Evolutionary conservation across 1,284 basidiomycete species (phyloP).

Genomic region (Microbotryomycetes sp.): DNA sequence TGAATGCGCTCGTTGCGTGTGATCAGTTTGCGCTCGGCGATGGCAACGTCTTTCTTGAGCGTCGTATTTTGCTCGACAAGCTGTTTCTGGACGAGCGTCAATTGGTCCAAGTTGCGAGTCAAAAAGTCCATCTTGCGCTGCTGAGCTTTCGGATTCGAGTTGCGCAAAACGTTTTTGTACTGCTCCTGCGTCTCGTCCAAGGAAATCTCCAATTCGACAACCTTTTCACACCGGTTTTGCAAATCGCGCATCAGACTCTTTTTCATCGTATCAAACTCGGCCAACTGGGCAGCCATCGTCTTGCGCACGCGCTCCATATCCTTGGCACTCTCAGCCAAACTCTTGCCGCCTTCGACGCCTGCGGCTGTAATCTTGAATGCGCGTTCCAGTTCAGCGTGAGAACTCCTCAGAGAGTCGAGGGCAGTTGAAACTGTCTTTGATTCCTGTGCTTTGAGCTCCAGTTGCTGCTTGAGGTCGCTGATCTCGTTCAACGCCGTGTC

Average conservation of each 20-base stretch:
- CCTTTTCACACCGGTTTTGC: conserved; percentile 99
- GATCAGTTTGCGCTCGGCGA: conserved; percentile 90
- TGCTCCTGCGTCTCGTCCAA: conserved; percentile 98
- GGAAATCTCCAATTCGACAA: conserved; percentile 98
- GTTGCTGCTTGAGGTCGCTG: conserved; percentile 80
- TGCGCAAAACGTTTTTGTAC: conserved; percentile 96
- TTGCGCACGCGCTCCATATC: conserved; percentile 96
- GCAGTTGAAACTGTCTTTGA: conserved; percentile 74
- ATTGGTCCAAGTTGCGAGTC: conserved; percentile 91
- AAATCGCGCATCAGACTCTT: conserved; percentile 97
- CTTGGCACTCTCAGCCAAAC: conserved; percentile 88
- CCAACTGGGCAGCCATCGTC: conserved; percentile 90
- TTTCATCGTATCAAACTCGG: conserved; percentile 98
- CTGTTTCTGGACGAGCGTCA: conserved; percentile 96
- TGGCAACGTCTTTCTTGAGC: conserved; percentile 95
- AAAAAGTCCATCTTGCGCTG: conserved; percentile 99
- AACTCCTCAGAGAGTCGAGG: conserved; percentile 87
- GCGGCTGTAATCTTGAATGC: conserved; percentile 94
- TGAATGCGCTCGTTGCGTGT: conserved; percentile 96
- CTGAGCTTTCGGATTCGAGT: conserved; percentile 95
- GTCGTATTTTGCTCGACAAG: conserved; percentile 97
- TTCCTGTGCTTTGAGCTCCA: conserved; percentile 80
- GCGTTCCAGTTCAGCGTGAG: conserved; percentile 98
- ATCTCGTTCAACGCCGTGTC: conserved; percentile 83
- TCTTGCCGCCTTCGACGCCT: conserved; percentile 92